Evolutionary conservation across 2,329 filamentous ascomycete genomes (phyloP), one percentile per base, ranked within the genome.

Genomic region (Fusarium sublunatum): DNA sequence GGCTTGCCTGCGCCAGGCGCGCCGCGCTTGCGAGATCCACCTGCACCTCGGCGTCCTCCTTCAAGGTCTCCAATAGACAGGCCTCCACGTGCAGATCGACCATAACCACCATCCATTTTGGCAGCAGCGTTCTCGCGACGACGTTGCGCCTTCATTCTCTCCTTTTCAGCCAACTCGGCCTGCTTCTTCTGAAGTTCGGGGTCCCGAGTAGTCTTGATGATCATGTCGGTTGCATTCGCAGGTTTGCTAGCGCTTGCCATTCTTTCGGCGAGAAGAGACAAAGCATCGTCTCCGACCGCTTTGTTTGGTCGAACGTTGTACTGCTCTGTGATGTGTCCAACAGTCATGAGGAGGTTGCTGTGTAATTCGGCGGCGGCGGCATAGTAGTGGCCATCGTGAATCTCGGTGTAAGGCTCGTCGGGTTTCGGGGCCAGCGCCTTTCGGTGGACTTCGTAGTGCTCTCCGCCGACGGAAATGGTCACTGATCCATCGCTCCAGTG

Each of bases 401-500:
- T 81, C 68, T 88, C 85, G 58, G 87, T 81, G 78, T 91, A 90
- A 3, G 84, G 80, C 69, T 87, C 85, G 69, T 81, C 78, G 11
- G 77, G 78, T 2, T 82, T 79, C 2, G 90, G 89, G 2, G 89
- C 90, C 43, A 93, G 84, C 24, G 82, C 77, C 76, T 91, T 92
- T 68, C 85, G 87, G 61, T 87, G 83, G 41, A 93, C 83, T 70
- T 92, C 89, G 79, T 89, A 93, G 70, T 93, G 91, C 63, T 88
- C 87, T 57, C 86, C 87, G 12, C 90, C 91, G 24, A 93, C 81
- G n/a, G 89, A 86, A 24, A 94, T 79, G 10, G 90, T 93, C 13
- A 91, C 79, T 5, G 89, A 92, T 26, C 91, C 91, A 71, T 94
- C 91, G 60, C 88, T 92, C 91, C 91, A 94, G 67, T 86, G 85